Evolutionary conservation across 163 green algal genomes (phyloP), one percentile per base, ranked within the genome.

Genomic region (Picocystis sp.): DNA sequence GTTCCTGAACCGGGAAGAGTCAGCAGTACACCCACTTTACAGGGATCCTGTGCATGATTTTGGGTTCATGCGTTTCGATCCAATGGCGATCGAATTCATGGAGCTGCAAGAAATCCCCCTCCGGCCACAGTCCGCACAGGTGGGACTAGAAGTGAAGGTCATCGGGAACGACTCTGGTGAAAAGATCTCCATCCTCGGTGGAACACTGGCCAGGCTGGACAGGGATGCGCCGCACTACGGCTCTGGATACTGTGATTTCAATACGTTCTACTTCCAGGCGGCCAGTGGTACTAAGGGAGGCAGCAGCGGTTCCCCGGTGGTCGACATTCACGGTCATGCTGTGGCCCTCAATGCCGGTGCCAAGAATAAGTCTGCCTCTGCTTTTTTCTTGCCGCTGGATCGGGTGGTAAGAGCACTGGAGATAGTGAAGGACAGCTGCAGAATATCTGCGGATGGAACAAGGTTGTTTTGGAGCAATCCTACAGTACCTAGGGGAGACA

Each of bases 41-140:
- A 76, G 79, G 47, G 84, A 94, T 58, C 84, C 84, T 11, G 74
- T 94, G 15, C 85, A 95, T 60, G 85, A 95, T 64, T 95, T 94
- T 69, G 85, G 66, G 2, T 93, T 94, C 66, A 64, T 94, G 44
- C 70, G 75, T n/a, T 94, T 93, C 56, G 80, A 94, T 53, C 84
- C 85, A 3, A 53, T 44, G 21, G 72, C 72, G 43, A 60, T 93
- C 22, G 78, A 87, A 54, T 92, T 92, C 64, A 86, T 92, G 73
- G 29, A 65, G 11, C 57, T 80, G 5, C 49, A 43, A 1, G 78
- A 89, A 56, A 70, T 93, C 23, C 72, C 78, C 0, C 77, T 94
- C 9, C 67, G 62, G 19, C 84, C 83, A 0, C 68, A 88, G 23
- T 68, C 50, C 5, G 77, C 76, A 2, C n/a, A 50, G 8, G 65